A percentile compares a stretch with the other conserved stretches of the same genome.
These are phyloP conservation scores for Solanum bulbocastanum DNA, from an alignment of 257 asterid genomes.

Conservation along the genomic window DNA sequence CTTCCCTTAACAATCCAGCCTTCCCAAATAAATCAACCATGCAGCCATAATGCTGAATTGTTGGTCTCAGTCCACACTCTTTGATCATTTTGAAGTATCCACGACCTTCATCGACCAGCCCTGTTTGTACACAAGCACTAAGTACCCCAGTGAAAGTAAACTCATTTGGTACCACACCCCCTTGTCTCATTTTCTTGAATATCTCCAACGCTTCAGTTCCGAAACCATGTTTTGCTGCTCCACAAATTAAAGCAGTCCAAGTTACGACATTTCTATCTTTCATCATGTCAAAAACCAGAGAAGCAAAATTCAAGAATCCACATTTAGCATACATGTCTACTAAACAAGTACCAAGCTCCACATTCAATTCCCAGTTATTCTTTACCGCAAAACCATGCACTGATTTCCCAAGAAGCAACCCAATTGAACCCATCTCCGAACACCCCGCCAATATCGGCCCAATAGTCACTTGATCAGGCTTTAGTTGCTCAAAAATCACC, in stretches of 20 bases:
- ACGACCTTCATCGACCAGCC: slow-evolving; percentile 61
- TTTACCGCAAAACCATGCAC: slow-evolving; percentile 34
- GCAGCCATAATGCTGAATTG: slow-evolving; percentile 62
- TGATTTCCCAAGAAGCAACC: slow-evolving; percentile 45
- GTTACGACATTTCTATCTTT: slow-evolving; percentile 32
- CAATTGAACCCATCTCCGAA: slow-evolving; percentile 35
- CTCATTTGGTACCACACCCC: slow-evolving; percentile 42
- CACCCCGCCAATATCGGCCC: slow-evolving; percentile 39
- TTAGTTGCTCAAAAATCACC: slow-evolving; percentile 11
- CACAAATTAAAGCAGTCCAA: slow-evolving; percentile 60
- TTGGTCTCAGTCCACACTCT: slow-evolving; percentile 36
- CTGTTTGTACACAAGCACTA: slow-evolving; percentile 47
- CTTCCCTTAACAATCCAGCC: slow-evolving; percentile 51
- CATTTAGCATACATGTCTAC: slow-evolving; percentile 60
- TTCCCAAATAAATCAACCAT: slow-evolving; percentile 66
- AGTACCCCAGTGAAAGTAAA: slow-evolving; percentile 61
- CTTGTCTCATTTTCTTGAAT: slow-evolving; percentile 44
- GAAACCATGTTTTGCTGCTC: slow-evolving; percentile 41
- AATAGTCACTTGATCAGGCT: slow-evolving; percentile 42
- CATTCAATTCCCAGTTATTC: slow-evolving; percentile 43
- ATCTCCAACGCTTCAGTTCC: slow-evolving; percentile 30
- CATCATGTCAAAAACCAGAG: slow-evolving; percentile 29
- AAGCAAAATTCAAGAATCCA: slow-evolving; percentile 40
- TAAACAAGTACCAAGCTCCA: slow-evolving; percentile 36
- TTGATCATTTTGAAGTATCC: slow-evolving; percentile 35